Conservation (phyloP, 73 alveolate genomes). For the Paramecium caudatum region DNA sequence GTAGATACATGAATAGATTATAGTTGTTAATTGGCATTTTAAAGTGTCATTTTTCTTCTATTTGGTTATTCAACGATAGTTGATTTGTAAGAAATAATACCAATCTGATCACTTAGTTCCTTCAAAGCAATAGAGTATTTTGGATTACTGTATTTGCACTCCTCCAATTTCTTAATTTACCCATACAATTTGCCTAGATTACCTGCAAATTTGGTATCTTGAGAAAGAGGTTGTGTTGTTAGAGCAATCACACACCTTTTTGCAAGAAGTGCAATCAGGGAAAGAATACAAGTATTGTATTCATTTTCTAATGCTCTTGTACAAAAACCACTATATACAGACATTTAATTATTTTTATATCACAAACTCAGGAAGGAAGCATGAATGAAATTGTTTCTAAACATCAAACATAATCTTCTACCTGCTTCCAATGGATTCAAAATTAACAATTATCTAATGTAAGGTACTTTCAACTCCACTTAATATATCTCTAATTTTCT, state of each 20-base stretch:
- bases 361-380: conserved; percentile 60
- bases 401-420: background rate
- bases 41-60: conserved; percentile 10
- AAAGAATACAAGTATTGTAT: background rate
- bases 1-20: background rate
- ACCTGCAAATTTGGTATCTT: conserved; percentile 36
- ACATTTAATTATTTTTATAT: conserved; percentile 41
- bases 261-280: background rate
- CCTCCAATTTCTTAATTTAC: conserved; percentile 7
- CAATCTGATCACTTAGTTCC: conserved; percentile 29
- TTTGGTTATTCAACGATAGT: background rate
- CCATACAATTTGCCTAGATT: conserved; percentile 30
- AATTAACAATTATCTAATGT: conserved; percentile 6
- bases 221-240: background rate
- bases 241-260: conserved; percentile 8
- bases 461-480: conserved; percentile 40
- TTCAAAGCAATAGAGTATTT: conserved; percentile 31
- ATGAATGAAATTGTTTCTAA: conserved; percentile 54
- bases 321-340: conserved; percentile 43
- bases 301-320: background rate
- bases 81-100: background rate
- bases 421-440: conserved; percentile 53
- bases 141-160: background rate
- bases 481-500: background rate
- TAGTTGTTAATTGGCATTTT: background rate